A percentile compares a stretch with the other conserved stretches of the same genome.
phyloP scores from a whole-genome alignment of 1,284 basidiomycete species.

The Irpex sp. region DNA sequence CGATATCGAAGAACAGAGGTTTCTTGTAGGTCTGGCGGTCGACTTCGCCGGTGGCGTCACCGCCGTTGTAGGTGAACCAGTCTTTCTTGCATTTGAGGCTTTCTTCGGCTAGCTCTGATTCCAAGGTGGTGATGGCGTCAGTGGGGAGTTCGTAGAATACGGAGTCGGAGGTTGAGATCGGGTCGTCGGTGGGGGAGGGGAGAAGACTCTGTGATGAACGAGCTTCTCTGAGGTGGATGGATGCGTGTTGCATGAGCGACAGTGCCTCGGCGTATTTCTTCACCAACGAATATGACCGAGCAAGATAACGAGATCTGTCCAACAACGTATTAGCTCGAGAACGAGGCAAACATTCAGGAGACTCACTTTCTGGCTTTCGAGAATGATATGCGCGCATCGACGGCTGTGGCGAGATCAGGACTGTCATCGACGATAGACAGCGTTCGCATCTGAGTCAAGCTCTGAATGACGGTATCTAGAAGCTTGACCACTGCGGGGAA shows the following conservation, averaged over 20 bases:
- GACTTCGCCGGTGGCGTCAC: slow-evolving; percentile 33
- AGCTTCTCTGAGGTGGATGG: slow-evolving; percentile 69
- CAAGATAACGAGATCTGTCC: slow-evolving; percentile 66
- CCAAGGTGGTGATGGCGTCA: slow-evolving; percentile 47
- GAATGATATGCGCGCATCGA: slow-evolving; percentile 73
- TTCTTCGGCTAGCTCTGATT: slow-evolving; percentile 44
- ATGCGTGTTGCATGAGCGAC: slow-evolving; percentile 62
- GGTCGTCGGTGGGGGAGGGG: slow-evolving; percentile 37
- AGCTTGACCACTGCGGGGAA: slow-evolving; percentile 87
- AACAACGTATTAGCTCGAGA: not conserved
- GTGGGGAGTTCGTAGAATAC: slow-evolving; percentile 54
- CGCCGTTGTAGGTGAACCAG: slow-evolving; percentile 79
- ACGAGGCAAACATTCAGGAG: not conserved
- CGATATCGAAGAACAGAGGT: slow-evolving; percentile 89
- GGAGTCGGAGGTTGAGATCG: slow-evolving; percentile 37
- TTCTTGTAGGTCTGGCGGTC: slow-evolving; percentile 62
- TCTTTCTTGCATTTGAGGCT: slow-evolving; percentile 64
- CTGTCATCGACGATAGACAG: slow-evolving; percentile 86
- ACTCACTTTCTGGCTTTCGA: slow-evolving; percentile 71
- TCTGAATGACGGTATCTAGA: slow-evolving; percentile 82
- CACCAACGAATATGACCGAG: slow-evolving; percentile 63
- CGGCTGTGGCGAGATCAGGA: slow-evolving; percentile 72
- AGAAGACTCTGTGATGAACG: slow-evolving; percentile 40
- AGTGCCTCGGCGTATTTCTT: slow-evolving; percentile 73
- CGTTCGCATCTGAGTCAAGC: slow-evolving; percentile 76